Conservation (phyloP, 352 stramenopile species). For the Saprolegnia parasitica region DNA sequence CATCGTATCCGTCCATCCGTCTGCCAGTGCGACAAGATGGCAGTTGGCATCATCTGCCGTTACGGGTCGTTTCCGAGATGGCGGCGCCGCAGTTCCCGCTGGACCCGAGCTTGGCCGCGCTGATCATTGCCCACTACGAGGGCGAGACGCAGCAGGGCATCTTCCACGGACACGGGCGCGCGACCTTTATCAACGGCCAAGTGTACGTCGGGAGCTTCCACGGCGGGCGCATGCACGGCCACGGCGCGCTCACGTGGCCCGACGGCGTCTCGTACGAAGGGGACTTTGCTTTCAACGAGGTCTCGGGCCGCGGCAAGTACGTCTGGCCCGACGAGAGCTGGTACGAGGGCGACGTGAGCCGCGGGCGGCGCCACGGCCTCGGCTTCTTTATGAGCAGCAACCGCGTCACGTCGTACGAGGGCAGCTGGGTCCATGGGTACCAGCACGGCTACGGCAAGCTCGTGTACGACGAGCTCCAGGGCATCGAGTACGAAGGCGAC, state of each 20-base stretch:
- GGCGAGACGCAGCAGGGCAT: conserved; percentile 34
- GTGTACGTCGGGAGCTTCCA: conserved; percentile 62
- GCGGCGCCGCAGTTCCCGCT: conserved; percentile 34
- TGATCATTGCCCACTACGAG: conserved; percentile 46
- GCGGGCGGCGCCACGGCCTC: conserved; percentile 67
- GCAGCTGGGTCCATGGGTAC: conserved; percentile 65
- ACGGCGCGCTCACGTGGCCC: conserved; percentile 58
- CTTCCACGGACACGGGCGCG: conserved; percentile 52
- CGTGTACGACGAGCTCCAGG: conserved; percentile 46
- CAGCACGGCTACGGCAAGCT: conserved; percentile 67
- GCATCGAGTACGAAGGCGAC: conserved; percentile 48
- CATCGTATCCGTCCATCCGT: too few relatives aligned
- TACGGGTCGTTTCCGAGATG: background rate
- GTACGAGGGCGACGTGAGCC: conserved; percentile 68
- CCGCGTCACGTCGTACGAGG: conserved; percentile 51
- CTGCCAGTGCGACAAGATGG: too few relatives aligned
- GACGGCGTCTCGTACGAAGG: conserved; percentile 64
- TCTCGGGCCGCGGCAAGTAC: conserved; percentile 57
- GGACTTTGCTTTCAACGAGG: conserved; percentile 64
- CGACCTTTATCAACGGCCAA: conserved; percentile 60
- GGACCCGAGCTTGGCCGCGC: conserved; percentile 56
- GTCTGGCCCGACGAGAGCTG: conserved; percentile 76
- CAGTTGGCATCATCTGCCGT: background rate
- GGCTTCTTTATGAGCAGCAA: conserved; percentile 60
- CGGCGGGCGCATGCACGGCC: conserved; percentile 68